Percentiles rank a stretch among this genome's conserved stretches.
Conservation (phyloP, 202 grass and related monocot genomes). For the Zizania palustris region DNA sequence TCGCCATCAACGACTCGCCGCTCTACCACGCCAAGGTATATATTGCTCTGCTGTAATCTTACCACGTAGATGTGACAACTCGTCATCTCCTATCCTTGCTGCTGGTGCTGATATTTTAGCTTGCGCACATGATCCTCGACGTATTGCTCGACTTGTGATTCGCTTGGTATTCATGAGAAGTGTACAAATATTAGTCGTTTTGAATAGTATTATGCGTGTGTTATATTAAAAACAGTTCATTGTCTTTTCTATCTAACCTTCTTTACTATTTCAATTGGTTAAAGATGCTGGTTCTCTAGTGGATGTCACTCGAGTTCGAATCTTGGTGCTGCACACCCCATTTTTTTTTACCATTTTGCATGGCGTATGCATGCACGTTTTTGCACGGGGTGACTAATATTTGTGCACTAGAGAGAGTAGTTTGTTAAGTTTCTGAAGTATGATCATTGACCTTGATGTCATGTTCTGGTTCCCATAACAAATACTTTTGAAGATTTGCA, state of each 20-base stretch:
- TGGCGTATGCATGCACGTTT: too few species aligned
- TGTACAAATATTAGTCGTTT: too few species aligned
- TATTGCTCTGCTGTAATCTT: background rate
- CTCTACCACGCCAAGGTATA: slow-evolving; percentile 76
- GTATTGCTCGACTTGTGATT: background rate
- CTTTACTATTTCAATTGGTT: too few species aligned
- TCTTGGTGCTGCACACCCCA: too few species aligned
- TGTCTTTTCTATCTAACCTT: background rate
- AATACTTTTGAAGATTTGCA: background rate
- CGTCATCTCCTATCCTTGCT: background rate
- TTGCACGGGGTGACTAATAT: too few species aligned
- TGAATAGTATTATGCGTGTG: too few species aligned
- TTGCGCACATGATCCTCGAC: background rate
- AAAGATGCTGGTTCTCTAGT: too few species aligned
- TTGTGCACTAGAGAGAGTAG: too few species aligned
- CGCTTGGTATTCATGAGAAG: background rate
- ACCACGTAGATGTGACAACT: background rate
- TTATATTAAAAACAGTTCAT: background rate
- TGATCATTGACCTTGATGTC: background rate
- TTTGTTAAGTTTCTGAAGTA: background rate
- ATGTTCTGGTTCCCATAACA: background rate
- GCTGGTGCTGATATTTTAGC: background rate
- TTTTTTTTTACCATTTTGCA: too few species aligned
- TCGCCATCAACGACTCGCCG: slow-evolving; percentile 83
- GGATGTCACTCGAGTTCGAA: too few species aligned